Percentiles rank a stretch among this genome's conserved stretches.
Evolutionary conservation across 257 asterid species (phyloP).

Genomic region (Mentha longifolia): DNA sequence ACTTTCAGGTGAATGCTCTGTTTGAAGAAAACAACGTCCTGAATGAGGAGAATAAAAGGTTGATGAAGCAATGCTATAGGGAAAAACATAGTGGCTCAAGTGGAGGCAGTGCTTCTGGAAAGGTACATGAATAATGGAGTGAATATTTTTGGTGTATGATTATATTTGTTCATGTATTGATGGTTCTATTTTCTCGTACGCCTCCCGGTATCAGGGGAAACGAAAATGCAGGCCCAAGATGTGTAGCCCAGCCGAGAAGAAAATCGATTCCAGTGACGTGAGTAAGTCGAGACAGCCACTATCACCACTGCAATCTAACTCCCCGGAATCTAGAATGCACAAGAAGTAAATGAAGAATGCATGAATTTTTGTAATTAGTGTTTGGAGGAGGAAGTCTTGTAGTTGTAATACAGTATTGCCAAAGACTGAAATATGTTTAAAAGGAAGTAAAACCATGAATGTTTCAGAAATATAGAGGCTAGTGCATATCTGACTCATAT

Average conservation of each 20-base stretch:
- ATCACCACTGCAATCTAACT: conserved; percentile 69
- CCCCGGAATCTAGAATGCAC: conserved; percentile 63
- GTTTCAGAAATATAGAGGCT: not conserved
- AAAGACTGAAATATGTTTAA: not conserved
- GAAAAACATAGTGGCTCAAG: conserved; percentile 62
- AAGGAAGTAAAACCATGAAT: not conserved
- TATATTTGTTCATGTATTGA: not conserved
- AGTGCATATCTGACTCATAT: not conserved
- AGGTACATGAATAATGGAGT: conserved; percentile 42
- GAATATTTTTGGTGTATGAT: not conserved
- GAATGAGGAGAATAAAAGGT: conserved; percentile 59
- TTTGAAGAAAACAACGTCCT: conserved; percentile 66
- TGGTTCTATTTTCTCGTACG: not conserved
- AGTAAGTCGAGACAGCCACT: conserved; percentile 70
- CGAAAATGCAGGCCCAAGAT: conserved; percentile 69
- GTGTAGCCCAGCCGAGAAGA: conserved; percentile 63
- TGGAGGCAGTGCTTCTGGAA: conserved; percentile 62
- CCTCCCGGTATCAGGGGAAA: conserved; percentile 57
- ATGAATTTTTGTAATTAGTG: not conserved
- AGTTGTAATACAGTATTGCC: not conserved
- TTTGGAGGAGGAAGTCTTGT: not conserved
- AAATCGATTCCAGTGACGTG: conserved; percentile 51
- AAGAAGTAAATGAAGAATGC: conserved; percentile 45
- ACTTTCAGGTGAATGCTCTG: conserved; percentile 60
- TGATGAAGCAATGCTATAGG: conserved; percentile 52